Percentiles rank a stretch among this genome's conserved stretches.
Evolutionary conservation across 176 grass and related monocot species (phyloP).

Genomic region (Thalia dealbata): DNA sequence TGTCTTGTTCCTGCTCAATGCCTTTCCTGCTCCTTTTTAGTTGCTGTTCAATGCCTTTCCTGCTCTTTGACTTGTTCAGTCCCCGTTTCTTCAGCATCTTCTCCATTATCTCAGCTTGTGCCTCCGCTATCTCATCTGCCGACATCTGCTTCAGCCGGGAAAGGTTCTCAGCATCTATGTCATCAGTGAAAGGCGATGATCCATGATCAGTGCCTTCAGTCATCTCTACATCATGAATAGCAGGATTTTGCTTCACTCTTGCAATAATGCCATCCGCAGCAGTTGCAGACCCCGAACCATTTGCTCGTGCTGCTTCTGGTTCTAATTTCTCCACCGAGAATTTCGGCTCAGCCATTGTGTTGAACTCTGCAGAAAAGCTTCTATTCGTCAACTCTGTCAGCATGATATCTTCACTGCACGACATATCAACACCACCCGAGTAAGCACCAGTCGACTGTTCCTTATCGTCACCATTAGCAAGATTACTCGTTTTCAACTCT

Average conservation of each 20-base stretch:
- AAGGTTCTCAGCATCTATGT: constrained; percentile 62
- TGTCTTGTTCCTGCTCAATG: constrained; percentile 16
- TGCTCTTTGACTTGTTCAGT: constrained; percentile 15
- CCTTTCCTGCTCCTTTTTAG: constrained; percentile 20
- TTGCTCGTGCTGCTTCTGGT: not conserved
- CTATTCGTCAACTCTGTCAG: not conserved
- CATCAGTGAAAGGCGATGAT: constrained; percentile 30
- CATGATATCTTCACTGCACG: constrained; percentile 2
- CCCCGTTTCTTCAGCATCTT: constrained; percentile 58
- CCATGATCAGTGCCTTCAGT: not conserved
- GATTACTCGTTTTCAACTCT: constrained; percentile 2
- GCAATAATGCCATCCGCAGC: too few relatives aligned
- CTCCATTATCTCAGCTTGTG: constrained; percentile 60
- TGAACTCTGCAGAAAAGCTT: not conserved
- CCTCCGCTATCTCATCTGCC: constrained; percentile 66
- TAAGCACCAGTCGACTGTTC: constrained; percentile 3
- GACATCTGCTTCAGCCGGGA: constrained; percentile 70
- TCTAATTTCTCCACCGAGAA: not conserved
- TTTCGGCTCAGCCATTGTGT: not conserved
- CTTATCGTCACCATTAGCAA: not conserved
- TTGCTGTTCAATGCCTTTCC: constrained; percentile 21
- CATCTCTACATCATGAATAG: not conserved
- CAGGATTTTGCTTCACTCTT: not conserved
- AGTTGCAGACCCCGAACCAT: not conserved
- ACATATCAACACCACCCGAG: constrained; percentile 10